These are phyloP conservation scores for Podila epicladia DNA, from an alignment of 192 early-diverging fungal species.

Conservation along the genomic window DNA sequence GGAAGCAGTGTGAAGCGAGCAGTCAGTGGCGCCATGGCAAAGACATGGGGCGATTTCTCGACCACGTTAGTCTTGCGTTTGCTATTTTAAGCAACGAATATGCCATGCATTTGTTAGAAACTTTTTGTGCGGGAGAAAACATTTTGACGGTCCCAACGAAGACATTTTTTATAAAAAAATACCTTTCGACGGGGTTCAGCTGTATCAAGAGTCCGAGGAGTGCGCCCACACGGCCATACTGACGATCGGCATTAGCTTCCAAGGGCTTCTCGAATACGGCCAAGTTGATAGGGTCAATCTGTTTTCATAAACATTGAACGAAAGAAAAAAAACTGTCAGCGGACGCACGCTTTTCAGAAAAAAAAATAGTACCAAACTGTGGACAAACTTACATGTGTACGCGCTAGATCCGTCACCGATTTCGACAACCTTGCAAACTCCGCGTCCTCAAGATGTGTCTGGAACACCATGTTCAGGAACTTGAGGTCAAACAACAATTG, in stretches of 20 bases:
- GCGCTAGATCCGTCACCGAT: slow-evolving; percentile 31
- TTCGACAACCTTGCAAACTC: slow-evolving; percentile 13
- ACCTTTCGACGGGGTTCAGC: slow-evolving; percentile 55
- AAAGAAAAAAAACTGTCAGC: not conserved
- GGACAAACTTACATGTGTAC: slow-evolving; percentile 30
- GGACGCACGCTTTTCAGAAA: not conserved
- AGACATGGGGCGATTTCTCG: slow-evolving; percentile 63
- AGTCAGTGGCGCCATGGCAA: slow-evolving; percentile 60
- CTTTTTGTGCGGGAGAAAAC: not conserved
- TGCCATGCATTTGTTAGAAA: not conserved
- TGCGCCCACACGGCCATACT: slow-evolving; percentile 62
- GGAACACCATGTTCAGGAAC: slow-evolving; percentile 61
- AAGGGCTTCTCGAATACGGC: slow-evolving; percentile 60
- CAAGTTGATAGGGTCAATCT: slow-evolving; percentile 79
- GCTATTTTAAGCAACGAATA: slow-evolving; percentile 17
- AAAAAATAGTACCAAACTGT: not conserved
- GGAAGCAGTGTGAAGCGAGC: slow-evolving; percentile 69
- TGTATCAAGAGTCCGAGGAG: slow-evolving; percentile 63
- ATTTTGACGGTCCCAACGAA: not conserved
- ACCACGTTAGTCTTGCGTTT: slow-evolving; percentile 48
- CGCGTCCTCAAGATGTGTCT: slow-evolving; percentile 22
- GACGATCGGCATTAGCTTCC: slow-evolving; percentile 63
- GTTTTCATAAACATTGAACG: not conserved
- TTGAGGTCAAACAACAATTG: slow-evolving; percentile 74
- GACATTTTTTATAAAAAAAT: not conserved